Base-by-base conservation (phyloP, 106 monocot species). In the Alisma plantagoaquatica region DNA sequence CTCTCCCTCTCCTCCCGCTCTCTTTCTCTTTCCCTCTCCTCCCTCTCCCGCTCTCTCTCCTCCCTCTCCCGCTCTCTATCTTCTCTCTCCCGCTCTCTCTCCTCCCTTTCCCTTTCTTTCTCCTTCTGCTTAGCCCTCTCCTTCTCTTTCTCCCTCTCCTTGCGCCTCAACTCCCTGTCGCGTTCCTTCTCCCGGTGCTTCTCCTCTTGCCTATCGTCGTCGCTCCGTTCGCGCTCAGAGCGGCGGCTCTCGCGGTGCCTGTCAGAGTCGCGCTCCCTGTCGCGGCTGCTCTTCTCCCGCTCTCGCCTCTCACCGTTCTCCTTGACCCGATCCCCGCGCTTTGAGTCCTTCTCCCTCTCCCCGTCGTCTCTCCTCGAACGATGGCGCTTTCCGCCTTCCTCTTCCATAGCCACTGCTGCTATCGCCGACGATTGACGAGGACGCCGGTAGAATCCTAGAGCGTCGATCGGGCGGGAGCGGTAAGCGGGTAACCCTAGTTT, bases 341-440 rank as follows among this genome's bases (percentile, higher is more conserved):
- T 50, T 20, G 38, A 46, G 2, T 61, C 61, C 32, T 77, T 50
- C 57, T 64, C 55, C 57, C 27, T 46, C 42, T 49, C 69, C 60
- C 29, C 45, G 29, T 29, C 28, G 8, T 60, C 65, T 19, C 63
- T 33, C 4, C 54, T 32, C 4, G 61, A 27, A 7, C 51, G 49
- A 21, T 49, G 28, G 46, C 29, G 21, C 26, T n/a, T 29, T 2
- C 26, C 59, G 8, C 50, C 74, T 38, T 41, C 46, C 38, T 41
- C 43, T 21, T 18, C 18, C 18, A 49, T 49, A 14, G 35, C 35
- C 14, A 14, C 35, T 14, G 35, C n/a, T n/a, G n/a, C n/a, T n/a
- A n/a, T n/a, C n/a, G n/a, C n/a, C n/a, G n/a, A n/a, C n/a, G n/a
- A n/a, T n/a, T n/a, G n/a, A n/a, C n/a, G n/a, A n/a, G n/a, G n/a